These are phyloP conservation scores for Alloascoidea africana DNA, from an alignment of 805 yeast species.

Conservation along the genomic window DNA sequence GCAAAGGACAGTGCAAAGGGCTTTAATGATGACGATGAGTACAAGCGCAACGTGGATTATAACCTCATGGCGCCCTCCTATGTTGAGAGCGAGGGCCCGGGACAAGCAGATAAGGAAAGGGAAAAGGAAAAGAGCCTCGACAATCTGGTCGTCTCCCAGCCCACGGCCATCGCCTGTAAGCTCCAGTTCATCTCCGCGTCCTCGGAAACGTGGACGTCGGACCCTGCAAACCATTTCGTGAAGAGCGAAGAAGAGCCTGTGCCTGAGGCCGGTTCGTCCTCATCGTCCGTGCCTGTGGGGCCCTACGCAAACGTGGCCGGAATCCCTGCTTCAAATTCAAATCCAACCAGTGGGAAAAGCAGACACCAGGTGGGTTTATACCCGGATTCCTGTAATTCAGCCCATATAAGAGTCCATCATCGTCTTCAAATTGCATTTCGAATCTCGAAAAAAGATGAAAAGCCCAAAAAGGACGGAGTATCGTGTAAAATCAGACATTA, in stretches of 20 bases:
- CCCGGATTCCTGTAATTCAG: slow-evolving; percentile 3
- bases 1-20: background rate
- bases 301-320: background rate
- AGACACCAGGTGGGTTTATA: no score
- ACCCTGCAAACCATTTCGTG: slow-evolving; percentile 1
- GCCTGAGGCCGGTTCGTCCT: background rate
- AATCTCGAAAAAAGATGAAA: background rate
- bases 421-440: slow-evolving; percentile 2
- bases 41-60: slow-evolving; percentile 11
- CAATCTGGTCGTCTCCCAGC: background rate
- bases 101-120: background rate
- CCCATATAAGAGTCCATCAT: slow-evolving; percentile 4
- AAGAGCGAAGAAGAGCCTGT: no score
- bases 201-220: background rate
- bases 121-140: background rate
- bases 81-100: background rate
- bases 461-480: slow-evolving; percentile 17
- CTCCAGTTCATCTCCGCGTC: background rate
- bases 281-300: background rate
- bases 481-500: slow-evolving; percentile 26
- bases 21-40: background rate
- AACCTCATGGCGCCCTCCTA: slow-evolving; percentile 5
- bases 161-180: background rate
- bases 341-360: background rate
- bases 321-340: background rate